Conservation (phyloP, 75 land plant genomes). For the Selaginella moellendorffii region DNA sequence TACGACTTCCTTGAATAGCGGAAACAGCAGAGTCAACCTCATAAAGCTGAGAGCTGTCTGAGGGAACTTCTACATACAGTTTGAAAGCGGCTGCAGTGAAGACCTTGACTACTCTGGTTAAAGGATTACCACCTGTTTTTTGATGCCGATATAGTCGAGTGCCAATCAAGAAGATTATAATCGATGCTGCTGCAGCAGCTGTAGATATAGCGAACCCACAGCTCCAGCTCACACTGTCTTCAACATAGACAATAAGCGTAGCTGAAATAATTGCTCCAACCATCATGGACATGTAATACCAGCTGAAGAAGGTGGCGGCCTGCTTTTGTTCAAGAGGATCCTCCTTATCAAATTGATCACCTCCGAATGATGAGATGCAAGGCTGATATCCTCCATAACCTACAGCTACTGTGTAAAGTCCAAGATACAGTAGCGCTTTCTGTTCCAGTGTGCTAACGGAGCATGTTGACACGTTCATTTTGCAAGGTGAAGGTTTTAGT, state of each 20-base stretch:
- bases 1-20: slow-evolving; percentile 7
- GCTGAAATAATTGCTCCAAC: slow-evolving; percentile 55
- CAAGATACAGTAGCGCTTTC: slow-evolving; percentile 28
- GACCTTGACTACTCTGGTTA: slow-evolving; percentile 9
- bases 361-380: slow-evolving; percentile 60
- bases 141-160: slow-evolving; percentile 28
- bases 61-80: not conserved
- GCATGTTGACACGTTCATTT: slow-evolving; percentile 1
- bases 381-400: slow-evolving; percentile 68
- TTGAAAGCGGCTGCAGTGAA: slow-evolving; percentile 15
- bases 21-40: not conserved
- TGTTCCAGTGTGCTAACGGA: not conserved
- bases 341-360: slow-evolving; percentile 37
- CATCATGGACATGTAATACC: slow-evolving; percentile 52
- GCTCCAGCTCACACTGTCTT: slow-evolving; percentile 21
- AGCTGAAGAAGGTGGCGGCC: slow-evolving; percentile 57
- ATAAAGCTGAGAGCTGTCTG: slow-evolving; percentile 3
- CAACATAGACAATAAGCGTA: slow-evolving; percentile 48
- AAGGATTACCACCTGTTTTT: slow-evolving; percentile 27
- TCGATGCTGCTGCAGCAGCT: not conserved
- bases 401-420: slow-evolving; percentile 51
- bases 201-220: slow-evolving; percentile 19
- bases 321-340: slow-evolving; percentile 13
- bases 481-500: slow-evolving; percentile 50
- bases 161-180: slow-evolving; percentile 8